Evolutionary conservation across 352 stramenopile genomes (phyloP).

Genomic region (Pythium oligandrum): DNA sequence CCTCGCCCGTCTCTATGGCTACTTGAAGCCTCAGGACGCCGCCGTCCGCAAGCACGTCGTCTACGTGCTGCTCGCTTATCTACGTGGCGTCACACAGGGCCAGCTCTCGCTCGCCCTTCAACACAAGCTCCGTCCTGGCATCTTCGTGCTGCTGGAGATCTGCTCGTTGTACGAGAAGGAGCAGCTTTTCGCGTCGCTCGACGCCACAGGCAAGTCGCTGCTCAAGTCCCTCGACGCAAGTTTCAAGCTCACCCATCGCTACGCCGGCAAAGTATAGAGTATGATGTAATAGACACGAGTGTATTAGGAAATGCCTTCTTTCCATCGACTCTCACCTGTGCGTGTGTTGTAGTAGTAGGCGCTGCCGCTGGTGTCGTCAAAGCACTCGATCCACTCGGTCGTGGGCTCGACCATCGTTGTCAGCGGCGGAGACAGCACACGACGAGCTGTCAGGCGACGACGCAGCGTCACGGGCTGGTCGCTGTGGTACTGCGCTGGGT

Average conservation of each 20-base stretch:
- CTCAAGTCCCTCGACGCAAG: slow-evolving; percentile 81
- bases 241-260: slow-evolving; percentile 86
- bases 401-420: not conserved
- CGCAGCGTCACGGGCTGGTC: slow-evolving; percentile 14
- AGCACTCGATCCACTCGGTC: slow-evolving; percentile 49
- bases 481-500: slow-evolving; percentile 20
- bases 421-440: too few relatives aligned
- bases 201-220: slow-evolving; percentile 78
- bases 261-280: slow-evolving; percentile 76
- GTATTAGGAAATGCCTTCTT: slow-evolving; percentile 6
- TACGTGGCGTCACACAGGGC: slow-evolving; percentile 55
- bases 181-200: slow-evolving; percentile 75
- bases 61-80: slow-evolving; percentile 71
- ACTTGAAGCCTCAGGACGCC: slow-evolving; percentile 79
- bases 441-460: not conserved
- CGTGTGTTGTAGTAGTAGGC: slow-evolving; percentile 73
- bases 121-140: slow-evolving; percentile 60
- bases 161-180: slow-evolving; percentile 85
- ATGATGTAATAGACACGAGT: too few relatives aligned
- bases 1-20: slow-evolving; percentile 78
- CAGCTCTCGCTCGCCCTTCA: slow-evolving; percentile 52
- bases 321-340: slow-evolving; percentile 71
- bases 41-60: slow-evolving; percentile 83
- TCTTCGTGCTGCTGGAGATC: slow-evolving; percentile 79
- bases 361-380: slow-evolving; percentile 44